Conservation (phyloP, 352 stramenopile species). For the Globisporangium paroecandrum region DNA sequence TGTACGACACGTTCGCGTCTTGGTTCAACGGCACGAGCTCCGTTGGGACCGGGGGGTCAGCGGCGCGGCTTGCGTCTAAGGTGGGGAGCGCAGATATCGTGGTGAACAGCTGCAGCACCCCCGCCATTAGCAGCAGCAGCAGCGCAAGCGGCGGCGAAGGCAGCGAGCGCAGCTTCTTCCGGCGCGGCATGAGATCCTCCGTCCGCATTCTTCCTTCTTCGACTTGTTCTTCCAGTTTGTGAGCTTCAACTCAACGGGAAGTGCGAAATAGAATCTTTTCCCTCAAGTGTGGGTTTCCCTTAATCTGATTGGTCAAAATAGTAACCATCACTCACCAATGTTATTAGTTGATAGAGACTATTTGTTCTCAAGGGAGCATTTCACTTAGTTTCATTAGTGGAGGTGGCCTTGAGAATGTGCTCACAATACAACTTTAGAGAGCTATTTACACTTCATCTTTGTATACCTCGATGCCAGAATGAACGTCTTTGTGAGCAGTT, state of each 20-base stretch:
- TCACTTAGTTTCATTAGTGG: no score
- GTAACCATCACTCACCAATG: no score
- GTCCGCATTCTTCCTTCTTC: neutral
- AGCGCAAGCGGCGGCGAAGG: neutral
- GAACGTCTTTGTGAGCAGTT: no score
- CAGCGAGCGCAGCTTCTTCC: neutral
- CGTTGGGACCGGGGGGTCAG: neutral
- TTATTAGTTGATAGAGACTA: no score
- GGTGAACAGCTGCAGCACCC: neutral
- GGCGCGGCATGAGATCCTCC: neutral
- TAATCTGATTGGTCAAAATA: no score
- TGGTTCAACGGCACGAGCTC: conserved; percentile 1
- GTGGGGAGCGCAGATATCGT: no score
- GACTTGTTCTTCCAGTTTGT: conserved; percentile 1
- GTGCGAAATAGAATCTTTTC: neutral
- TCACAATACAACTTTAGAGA: no score
- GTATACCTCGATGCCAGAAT: no score
- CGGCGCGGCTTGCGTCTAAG: neutral
- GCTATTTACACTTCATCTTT: no score
- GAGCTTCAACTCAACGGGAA: neutral
- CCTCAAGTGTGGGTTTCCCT: no score
- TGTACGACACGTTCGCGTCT: conserved; percentile 14
- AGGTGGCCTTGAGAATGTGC: no score
- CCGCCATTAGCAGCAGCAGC: neutral
- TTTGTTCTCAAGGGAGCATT: no score